Conservation (phyloP, 331 rosid species). For the Erythrophleum ivorense region DNA sequence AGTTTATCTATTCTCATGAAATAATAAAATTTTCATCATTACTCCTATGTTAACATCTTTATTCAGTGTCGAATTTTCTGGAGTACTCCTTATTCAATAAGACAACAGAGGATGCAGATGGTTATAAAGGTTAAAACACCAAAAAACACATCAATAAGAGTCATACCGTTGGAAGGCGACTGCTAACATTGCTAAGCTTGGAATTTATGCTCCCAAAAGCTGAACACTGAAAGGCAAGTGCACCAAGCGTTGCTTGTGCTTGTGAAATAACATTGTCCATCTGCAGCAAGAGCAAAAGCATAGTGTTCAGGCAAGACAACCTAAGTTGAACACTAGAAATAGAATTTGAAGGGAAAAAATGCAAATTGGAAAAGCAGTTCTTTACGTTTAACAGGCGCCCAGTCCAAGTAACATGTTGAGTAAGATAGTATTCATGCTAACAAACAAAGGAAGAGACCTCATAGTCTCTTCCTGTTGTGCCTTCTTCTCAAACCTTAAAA, state of each 20-base stretch:
- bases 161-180: slow-evolving; percentile 89
- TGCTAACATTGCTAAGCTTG: slow-evolving; percentile 87
- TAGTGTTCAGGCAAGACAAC: slow-evolving; percentile 25
- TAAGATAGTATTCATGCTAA: background rate
- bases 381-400: background rate
- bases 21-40: background rate
- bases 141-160: slow-evolving; percentile 25
- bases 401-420: background rate
- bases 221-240: slow-evolving; percentile 86
- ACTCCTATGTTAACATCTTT: background rate
- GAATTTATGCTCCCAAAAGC: slow-evolving; percentile 93
- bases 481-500: too few species aligned
- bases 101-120: background rate
- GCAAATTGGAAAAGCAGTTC: slow-evolving; percentile 2
- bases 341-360: background rate
- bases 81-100: slow-evolving; percentile 5
- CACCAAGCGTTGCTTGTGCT: slow-evolving; percentile 90
- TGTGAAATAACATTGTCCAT: slow-evolving; percentile 88
- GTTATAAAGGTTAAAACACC: slow-evolving; percentile 9
- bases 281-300: slow-evolving; percentile 47
- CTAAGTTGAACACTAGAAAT: background rate
- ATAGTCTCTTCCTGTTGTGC: too few species aligned
- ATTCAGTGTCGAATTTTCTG: background rate
- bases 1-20: background rate
- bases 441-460: background rate